Conservation (phyloP, 179 eudicot genomes). For the Carnegiea gigantea region DNA sequence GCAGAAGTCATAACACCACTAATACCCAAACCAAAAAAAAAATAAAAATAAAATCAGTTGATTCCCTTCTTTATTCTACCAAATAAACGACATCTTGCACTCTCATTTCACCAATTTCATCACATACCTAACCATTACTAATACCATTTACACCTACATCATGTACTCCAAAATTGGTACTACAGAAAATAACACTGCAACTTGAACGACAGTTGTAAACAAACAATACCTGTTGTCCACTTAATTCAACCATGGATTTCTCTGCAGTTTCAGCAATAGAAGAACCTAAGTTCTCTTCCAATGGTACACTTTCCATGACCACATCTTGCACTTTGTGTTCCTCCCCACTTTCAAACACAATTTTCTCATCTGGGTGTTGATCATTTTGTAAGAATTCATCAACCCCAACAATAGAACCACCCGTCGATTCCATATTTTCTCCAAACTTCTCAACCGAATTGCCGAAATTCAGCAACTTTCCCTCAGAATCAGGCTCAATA, state of each 20-base stretch:
- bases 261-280: conserved; percentile 12
- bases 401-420: neutral
- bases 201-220: neutral
- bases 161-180: neutral
- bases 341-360: conserved; percentile 23
- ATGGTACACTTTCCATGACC: conserved; percentile 19
- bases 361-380: conserved; percentile 10
- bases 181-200: neutral
- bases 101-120: neutral
- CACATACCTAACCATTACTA: neutral
- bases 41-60: neutral
- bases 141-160: too few species aligned
- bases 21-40: too few species aligned
- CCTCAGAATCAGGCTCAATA: conserved; percentile 16
- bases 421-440: conserved; percentile 10
- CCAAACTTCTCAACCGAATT: conserved; percentile 17
- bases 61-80: neutral
- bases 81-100: neutral
- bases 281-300: conserved; percentile 18
- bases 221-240: conserved; percentile 7
- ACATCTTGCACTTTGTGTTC: conserved; percentile 10
- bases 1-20: neutral
- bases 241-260: conserved; percentile 12
- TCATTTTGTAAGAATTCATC: conserved; percentile 11
- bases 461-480: conserved; percentile 17